phyloP scores from a whole-genome alignment of 805 yeast genomes.

The Grigorovia transvaalensis region DNA sequence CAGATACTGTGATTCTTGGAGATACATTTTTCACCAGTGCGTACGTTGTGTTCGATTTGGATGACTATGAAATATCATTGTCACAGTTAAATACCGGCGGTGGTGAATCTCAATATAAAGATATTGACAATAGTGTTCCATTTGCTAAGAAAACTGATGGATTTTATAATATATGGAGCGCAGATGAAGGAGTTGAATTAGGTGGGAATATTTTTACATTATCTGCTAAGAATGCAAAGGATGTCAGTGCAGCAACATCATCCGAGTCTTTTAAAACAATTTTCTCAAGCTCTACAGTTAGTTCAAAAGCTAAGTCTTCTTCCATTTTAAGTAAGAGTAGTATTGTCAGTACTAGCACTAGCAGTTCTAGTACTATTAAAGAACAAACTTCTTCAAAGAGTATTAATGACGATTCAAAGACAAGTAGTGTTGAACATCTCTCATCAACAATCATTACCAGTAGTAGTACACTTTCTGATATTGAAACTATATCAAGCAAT shows the following conservation, averaged over 20 bases:
- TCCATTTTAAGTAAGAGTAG: not conserved
- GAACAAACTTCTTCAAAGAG: not conserved
- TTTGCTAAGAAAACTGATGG: constrained; percentile 38
- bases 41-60: constrained; percentile 56
- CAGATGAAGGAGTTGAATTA: constrained; percentile 13
- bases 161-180: constrained; percentile 39
- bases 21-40: constrained; percentile 49
- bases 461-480: not conserved
- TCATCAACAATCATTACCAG: not conserved
- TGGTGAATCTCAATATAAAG: constrained; percentile 16
- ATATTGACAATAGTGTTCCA: constrained; percentile 31
- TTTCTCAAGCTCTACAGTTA: no score
- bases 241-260: not conserved
- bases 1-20: constrained; percentile 35
- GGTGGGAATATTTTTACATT: constrained; percentile 25
- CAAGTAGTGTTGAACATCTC: not conserved
- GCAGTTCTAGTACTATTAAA: not conserved
- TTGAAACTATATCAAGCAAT: not conserved
- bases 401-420: not conserved
- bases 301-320: no score
- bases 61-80: constrained; percentile 44
- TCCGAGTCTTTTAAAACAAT: not conserved
- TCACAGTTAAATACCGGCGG: constrained; percentile 35
- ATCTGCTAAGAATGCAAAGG: not conserved
- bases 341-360: not conserved